A percentile compares a stretch with the other conserved stretches of the same genome.
These are phyloP conservation scores for Diphasiastrum complanatum DNA, from an alignment of 83 land plant species.

Conservation along the genomic window DNA sequence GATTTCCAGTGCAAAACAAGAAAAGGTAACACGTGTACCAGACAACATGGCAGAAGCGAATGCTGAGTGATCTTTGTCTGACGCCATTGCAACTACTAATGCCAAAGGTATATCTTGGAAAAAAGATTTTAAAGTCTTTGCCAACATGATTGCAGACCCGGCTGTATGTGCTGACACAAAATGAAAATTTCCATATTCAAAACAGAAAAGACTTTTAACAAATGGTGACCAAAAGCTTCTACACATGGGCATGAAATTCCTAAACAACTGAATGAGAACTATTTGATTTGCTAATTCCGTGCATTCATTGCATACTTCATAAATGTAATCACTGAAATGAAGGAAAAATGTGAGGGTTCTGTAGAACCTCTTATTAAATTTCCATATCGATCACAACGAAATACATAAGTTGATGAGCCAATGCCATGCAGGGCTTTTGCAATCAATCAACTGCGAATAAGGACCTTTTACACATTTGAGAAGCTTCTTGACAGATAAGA, in stretches of 20 bases:
- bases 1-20: too few relatives aligned
- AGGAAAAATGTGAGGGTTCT: too few relatives aligned
- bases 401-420: too few relatives aligned
- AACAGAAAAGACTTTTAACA: not conserved
- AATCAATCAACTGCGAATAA: too few relatives aligned
- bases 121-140: slow-evolving; percentile 14
- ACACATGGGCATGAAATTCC: not conserved
- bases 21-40: slow-evolving; percentile 17
- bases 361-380: too few relatives aligned
- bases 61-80: slow-evolving; percentile 32
- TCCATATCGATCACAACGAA: too few relatives aligned
- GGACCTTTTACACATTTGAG: too few relatives aligned
- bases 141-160: slow-evolving; percentile 31
- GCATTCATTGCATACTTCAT: too few relatives aligned
- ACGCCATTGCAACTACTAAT: slow-evolving; percentile 36
- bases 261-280: not conserved
- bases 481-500: too few relatives aligned
- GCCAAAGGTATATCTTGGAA: slow-evolving; percentile 24
- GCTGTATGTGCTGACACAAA: slow-evolving; percentile 29
- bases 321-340: too few relatives aligned
- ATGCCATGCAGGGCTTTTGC: too few relatives aligned
- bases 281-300: too few relatives aligned
- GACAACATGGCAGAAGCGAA: slow-evolving; percentile 20
- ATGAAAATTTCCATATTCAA: not conserved
- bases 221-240: not conserved